Evolutionary conservation across 2,329 filamentous ascomycete genomes (phyloP).

Genomic region (Eutypella sp.): DNA sequence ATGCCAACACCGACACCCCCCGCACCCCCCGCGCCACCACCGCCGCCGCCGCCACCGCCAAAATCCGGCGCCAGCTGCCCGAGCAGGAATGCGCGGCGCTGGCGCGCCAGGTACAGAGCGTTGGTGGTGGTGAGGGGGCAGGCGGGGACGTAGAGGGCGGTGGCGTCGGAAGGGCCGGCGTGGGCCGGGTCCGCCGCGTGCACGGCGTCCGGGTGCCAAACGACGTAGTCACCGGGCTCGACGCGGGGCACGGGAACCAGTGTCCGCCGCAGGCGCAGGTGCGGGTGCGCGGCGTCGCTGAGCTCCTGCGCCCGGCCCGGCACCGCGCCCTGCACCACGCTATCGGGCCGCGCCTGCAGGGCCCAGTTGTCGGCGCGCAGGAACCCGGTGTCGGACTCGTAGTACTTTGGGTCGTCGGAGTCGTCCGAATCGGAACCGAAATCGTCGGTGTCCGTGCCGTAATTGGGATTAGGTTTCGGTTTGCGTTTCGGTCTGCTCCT

Average conservation of each 20-base stretch:
- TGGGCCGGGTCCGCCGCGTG: slow-evolving; percentile 79
- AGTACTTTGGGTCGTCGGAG: slow-evolving; percentile 3
- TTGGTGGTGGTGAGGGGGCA: slow-evolving; percentile 76
- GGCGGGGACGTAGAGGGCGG: slow-evolving; percentile 81
- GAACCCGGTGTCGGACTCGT: slow-evolving; percentile 35
- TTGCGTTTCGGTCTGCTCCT: too few relatives aligned
- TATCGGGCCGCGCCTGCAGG: slow-evolving; percentile 41
- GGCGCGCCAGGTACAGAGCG: slow-evolving; percentile 63
- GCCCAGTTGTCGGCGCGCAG: slow-evolving; percentile 56
- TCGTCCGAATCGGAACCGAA: slow-evolving; percentile 25
- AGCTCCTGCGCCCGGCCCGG: slow-evolving; percentile 67
- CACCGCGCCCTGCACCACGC: slow-evolving; percentile 62
- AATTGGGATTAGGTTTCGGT: too few relatives aligned
- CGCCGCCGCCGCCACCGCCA: slow-evolving; percentile 47
- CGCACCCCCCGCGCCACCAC: slow-evolving; percentile 4
- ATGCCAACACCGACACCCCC: slow-evolving; percentile 1
- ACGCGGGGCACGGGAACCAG: slow-evolving; percentile 69
- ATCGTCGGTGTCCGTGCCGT: slow-evolving; percentile 24
- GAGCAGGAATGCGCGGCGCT: slow-evolving; percentile 62
- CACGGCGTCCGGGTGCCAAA: slow-evolving; percentile 77
- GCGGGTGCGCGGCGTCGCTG: slow-evolving; percentile 58
- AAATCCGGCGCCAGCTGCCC: slow-evolving; percentile 68
- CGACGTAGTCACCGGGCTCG: slow-evolving; percentile 68
- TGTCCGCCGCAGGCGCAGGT: slow-evolving; percentile 58
- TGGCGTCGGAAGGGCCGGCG: slow-evolving; percentile 62